Evolutionary conservation across 1,284 basidiomycete genomes (phyloP).

Genomic region (Naganishia sp.): DNA sequence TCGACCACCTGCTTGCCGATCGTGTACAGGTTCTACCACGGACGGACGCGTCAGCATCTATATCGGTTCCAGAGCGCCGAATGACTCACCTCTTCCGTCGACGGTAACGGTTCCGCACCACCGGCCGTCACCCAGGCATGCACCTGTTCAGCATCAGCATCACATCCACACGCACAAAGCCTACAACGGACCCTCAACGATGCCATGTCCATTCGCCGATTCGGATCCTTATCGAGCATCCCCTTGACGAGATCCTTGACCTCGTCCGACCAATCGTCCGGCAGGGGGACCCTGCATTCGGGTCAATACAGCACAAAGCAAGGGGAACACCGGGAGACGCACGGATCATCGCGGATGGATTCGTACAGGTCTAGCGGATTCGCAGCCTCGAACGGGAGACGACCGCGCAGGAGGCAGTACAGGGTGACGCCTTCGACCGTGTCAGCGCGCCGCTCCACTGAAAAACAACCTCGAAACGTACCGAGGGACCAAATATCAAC

Average conservation of each 20-base stretch:
- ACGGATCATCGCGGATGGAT: slow-evolving; percentile 56
- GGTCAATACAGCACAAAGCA: no score
- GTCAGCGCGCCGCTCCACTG: neutral
- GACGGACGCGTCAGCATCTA: neutral
- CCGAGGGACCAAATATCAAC: slow-evolving; percentile 62
- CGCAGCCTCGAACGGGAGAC: slow-evolving; percentile 57
- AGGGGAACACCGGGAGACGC: slow-evolving; percentile 32
- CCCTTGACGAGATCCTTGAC: slow-evolving; percentile 49
- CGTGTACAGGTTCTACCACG: slow-evolving; percentile 46
- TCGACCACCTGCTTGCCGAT: slow-evolving; percentile 53
- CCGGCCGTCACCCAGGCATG: slow-evolving; percentile 55
- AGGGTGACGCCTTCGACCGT: slow-evolving; percentile 56
- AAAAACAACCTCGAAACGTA: slow-evolving; percentile 35
- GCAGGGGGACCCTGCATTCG: slow-evolving; percentile 44
- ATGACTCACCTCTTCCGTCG: slow-evolving; percentile 43
- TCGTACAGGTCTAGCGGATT: slow-evolving; percentile 58
- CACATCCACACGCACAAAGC: neutral
- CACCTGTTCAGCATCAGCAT: slow-evolving; percentile 37
- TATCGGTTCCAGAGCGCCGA: neutral
- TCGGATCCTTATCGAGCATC: slow-evolving; percentile 54
- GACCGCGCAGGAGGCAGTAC: slow-evolving; percentile 59
- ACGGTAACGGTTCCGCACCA: slow-evolving; percentile 50
- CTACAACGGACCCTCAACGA: slow-evolving; percentile 47
- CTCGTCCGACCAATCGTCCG: slow-evolving; percentile 47
- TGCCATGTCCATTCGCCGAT: slow-evolving; percentile 47